A percentile compares a stretch with the other conserved stretches of the same genome.
Conservation (phyloP, 2,329 filamentous ascomycete species). For the Sarocladiaceae sp. region DNA sequence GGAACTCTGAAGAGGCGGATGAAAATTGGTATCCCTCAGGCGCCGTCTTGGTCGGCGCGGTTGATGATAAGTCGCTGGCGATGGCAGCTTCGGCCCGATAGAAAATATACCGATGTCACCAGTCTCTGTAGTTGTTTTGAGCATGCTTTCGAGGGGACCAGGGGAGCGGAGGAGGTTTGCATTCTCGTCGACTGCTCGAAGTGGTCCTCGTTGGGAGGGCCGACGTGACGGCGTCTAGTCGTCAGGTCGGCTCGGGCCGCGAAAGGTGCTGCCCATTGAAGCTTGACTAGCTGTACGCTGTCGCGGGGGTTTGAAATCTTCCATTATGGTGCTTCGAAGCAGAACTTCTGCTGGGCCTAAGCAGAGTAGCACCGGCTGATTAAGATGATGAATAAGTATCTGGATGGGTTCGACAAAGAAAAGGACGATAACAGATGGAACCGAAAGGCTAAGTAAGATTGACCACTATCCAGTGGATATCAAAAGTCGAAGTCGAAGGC, state of each 20-base stretch:
- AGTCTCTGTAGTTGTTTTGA: constrained; percentile 62
- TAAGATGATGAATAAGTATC: background rate
- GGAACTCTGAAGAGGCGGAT: background rate
- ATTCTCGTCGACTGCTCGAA: constrained; percentile 41
- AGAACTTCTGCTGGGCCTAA: constrained; percentile 8
- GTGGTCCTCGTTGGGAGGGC: constrained; percentile 30
- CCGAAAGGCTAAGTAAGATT: background rate
- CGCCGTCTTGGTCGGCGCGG: constrained; percentile 17
- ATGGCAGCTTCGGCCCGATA: constrained; percentile 30
- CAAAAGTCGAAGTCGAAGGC: too few species aligned
- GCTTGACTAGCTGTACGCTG: constrained; percentile 36
- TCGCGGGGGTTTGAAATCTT: constrained; percentile 18
- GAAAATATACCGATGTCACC: constrained; percentile 61
- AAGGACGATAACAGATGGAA: background rate
- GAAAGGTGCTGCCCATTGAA: constrained; percentile 30
- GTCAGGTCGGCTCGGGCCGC: constrained; percentile 19
- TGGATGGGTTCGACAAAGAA: background rate
- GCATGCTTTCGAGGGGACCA: constrained; percentile 58
- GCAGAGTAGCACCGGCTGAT: background rate
- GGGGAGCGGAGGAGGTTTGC: constrained; percentile 40
- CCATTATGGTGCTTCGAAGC: constrained; percentile 20
- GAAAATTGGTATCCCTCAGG: background rate
- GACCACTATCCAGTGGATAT: background rate
- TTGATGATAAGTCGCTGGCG: constrained; percentile 24
- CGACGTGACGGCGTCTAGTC: background rate